Evolutionary conservation across 441 rosid genomes (phyloP).

Genomic region (Syzygium syzygioides): DNA sequence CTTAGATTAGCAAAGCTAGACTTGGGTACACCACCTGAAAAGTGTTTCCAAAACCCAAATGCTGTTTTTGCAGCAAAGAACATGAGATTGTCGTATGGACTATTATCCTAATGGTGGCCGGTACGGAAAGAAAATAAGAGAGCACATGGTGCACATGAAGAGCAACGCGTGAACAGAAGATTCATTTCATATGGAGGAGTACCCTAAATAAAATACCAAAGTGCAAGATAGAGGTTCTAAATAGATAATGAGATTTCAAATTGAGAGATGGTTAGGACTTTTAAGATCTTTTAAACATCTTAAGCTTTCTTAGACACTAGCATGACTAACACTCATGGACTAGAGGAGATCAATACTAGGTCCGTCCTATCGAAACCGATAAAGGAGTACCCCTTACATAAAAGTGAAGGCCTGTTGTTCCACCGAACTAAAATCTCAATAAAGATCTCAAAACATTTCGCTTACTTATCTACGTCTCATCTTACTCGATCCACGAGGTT

Average conservation of each 20-base stretch:
- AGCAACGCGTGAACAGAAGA: not conserved
- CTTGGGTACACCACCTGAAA: not conserved
- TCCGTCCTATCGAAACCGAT: not conserved
- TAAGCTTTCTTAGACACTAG: not conserved
- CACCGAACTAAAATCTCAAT: not conserved
- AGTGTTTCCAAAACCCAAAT: not conserved
- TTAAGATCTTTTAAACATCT: not conserved
- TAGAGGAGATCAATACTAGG: not conserved
- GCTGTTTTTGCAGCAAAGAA: not conserved
- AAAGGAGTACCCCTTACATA: not conserved
- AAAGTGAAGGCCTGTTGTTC: not conserved
- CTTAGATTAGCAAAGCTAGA: not conserved
- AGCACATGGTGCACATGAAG: not conserved
- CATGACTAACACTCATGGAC: not conserved
- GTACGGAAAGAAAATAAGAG: not conserved
- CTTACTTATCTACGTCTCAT: not conserved
- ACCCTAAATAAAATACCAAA: not conserved
- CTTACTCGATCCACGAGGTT: not conserved
- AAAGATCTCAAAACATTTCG: not conserved
- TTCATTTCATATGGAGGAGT: not conserved
- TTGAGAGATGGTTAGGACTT: not conserved
- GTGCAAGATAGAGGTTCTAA: not conserved
- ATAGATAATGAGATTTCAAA: not conserved
- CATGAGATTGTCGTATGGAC: not conserved
- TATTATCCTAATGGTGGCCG: not conserved